Conservation (phyloP, 257 asterid genomes). For the Plectranthus barbatus region DNA sequence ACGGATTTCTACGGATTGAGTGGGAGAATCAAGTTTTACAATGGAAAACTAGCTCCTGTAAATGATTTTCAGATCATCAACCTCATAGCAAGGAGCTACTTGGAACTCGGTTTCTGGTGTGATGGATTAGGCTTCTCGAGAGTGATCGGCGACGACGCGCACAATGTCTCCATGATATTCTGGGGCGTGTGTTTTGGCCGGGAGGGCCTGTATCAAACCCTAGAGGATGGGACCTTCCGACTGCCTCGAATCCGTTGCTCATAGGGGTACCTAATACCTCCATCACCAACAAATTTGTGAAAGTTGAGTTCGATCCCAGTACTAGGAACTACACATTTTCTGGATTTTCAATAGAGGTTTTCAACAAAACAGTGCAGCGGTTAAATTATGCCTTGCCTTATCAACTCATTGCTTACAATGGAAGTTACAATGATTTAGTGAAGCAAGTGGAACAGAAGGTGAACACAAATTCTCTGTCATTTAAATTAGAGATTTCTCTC, state of each 20-base stretch:
- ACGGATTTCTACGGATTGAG: conserved; percentile 16
- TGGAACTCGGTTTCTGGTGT: conserved; percentile 29
- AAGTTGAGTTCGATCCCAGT: conserved; percentile 13
- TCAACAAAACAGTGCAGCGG: neutral
- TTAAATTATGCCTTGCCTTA: conserved; percentile 13
- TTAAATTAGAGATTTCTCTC: no score
- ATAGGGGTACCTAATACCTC: conserved; percentile 31
- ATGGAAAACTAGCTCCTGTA: conserved; percentile 10
- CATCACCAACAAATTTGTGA: conserved; percentile 18
- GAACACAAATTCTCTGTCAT: neutral
- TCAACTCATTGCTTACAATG: conserved; percentile 12
- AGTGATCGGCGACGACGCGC: neutral
- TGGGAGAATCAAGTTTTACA: conserved; percentile 15
- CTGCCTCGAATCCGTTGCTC: conserved; percentile 1
- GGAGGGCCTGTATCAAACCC: conserved; percentile 23
- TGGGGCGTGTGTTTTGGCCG: conserved; percentile 29
- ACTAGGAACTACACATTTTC: neutral
- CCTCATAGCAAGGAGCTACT: conserved; percentile 23
- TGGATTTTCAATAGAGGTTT: conserved; percentile 31
- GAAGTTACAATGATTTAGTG: conserved; percentile 21
- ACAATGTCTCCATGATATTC: conserved; percentile 17
- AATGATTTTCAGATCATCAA: conserved; percentile 23
- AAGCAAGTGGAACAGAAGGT: conserved; percentile 26
- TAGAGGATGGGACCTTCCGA: conserved; percentile 34
- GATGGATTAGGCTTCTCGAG: conserved; percentile 20